Evolutionary conservation across 768 basidiomycete species (phyloP), one percentile per base, ranked within the genome.

Genomic region (Russula abietina): DNA sequence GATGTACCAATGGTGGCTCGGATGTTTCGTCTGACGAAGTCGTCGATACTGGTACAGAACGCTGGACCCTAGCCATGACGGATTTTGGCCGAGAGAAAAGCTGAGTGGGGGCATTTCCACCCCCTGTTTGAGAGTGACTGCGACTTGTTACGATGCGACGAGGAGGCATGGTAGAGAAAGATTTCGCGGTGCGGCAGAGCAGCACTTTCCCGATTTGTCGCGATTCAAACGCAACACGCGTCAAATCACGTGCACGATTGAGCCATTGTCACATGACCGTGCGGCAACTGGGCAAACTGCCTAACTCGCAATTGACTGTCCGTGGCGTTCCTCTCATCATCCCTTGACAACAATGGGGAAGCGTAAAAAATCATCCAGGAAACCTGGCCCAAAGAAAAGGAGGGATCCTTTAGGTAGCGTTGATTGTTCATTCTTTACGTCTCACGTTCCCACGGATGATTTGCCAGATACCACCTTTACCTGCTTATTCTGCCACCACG

Each of bases 401-500:
- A 85, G 83, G 71, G 84, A 85, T 2, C 87, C 90, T 4, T 79
- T 93, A 16, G 92, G 91, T 92, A 56, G 62, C 82, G 52, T 17
- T 8, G 32, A 0, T 41, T 12, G 41, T 9, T 57, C 24, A 5
- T 53, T 19, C 57, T 11, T 22, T 57, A 41, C 33, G 63, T 28
- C 38, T 61, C 41, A 59, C 57, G 33, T 51, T 45, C 43, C 43
- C 46, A 54, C 38, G 55, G 16, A 48, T 46, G 10, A 49, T 14
- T 30, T 59, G 32, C 72, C 73, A 93, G 91, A 93, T 69, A 88
- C 87, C 11, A 81, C 84, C 39, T 93, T 93, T 72, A 90, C 89
- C 30, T 93, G 91, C 73, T 76, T 93, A 16, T 93, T 91, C 74
- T 93, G 91, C 72, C 86, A 93, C 75, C 91, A 93, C 72, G 89